phyloP scores from a whole-genome alignment of 2,329 filamentous ascomycete genomes.

The Penicillium hesseltinei region DNA sequence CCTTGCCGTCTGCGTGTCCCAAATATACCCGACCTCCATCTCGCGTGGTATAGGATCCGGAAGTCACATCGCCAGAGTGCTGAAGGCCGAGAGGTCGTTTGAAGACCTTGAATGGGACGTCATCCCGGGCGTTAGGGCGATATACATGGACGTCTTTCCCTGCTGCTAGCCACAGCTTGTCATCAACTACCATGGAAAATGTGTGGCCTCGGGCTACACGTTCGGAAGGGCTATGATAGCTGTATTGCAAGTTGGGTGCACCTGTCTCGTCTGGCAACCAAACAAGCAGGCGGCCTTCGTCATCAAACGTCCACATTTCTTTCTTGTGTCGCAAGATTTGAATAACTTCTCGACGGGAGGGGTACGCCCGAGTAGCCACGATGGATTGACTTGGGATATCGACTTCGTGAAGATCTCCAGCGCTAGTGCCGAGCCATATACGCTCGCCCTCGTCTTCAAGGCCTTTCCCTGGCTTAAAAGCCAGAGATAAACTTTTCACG shows the following conservation, averaged over 20 bases:
- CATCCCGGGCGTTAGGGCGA: constrained; percentile 66
- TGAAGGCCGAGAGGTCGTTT: constrained; percentile 68
- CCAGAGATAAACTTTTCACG: constrained; percentile 73
- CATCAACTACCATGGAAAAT: constrained; percentile 83
- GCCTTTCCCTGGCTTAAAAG: constrained; percentile 78
- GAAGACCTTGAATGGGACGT: constrained; percentile 71
- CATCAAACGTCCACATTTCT: constrained; percentile 92
- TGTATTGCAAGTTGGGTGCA: constrained; percentile 70
- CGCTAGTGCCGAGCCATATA: constrained; percentile 86
- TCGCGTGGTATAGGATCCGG: constrained; percentile 71
- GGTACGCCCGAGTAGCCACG: constrained; percentile 67
- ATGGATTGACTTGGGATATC: constrained; percentile 74
- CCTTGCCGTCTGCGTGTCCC: constrained; percentile 88
- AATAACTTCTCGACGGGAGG: constrained; percentile 74
- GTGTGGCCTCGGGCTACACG: constrained; percentile 77
- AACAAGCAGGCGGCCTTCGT: constrained; percentile 78
- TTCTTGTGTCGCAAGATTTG: constrained; percentile 83
- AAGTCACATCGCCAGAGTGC: constrained; percentile 81
- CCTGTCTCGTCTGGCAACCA: constrained; percentile 78
- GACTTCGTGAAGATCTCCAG: constrained; percentile 84
- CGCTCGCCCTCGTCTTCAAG: constrained; percentile 76
- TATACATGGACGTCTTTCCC: constrained; percentile 88
- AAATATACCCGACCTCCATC: constrained; percentile 80
- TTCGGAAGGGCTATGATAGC: constrained; percentile 66
- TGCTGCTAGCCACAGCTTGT: constrained; percentile 81